These are phyloP conservation scores for Marasmius oreades DNA, from an alignment of 1,284 basidiomycete species.

Conservation along the genomic window DNA sequence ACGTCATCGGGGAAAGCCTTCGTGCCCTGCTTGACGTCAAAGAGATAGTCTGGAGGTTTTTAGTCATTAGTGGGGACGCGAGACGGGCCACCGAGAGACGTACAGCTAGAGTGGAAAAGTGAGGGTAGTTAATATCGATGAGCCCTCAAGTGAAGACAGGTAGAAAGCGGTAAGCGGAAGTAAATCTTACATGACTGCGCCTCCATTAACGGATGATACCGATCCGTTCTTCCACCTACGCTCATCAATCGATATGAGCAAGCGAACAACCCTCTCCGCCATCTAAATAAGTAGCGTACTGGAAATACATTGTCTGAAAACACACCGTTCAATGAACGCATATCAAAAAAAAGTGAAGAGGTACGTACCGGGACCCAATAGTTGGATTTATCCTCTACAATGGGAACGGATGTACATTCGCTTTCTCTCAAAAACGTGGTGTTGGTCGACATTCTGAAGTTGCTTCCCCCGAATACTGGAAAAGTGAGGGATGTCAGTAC, in stretches of 20 bases:
- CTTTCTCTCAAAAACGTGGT: constrained; percentile 33
- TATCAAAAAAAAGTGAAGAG: not conserved
- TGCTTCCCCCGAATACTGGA: constrained; percentile 39
- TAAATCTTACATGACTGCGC: constrained; percentile 33
- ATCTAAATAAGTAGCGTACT: constrained; percentile 21
- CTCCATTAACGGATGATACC: constrained; percentile 34
- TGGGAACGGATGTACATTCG: constrained; percentile 38
- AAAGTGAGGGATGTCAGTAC: constrained; percentile 1
- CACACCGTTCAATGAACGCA: not conserved
- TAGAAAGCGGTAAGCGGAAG: not conserved
- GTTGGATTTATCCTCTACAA: constrained; percentile 37
- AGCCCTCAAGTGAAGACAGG: not conserved
- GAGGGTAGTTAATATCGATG: not conserved
- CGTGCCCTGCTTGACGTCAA: constrained; percentile 21
- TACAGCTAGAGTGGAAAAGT: constrained; percentile 25
- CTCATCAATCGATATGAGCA: not conserved
- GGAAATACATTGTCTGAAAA: constrained; percentile 36
- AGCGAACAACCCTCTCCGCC: not conserved
- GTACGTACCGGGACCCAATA: constrained; percentile 40
- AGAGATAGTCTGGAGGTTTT: constrained; percentile 22
- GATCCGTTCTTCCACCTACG: constrained; percentile 35
- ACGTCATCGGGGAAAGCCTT: constrained; percentile 27
- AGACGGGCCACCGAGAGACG: not conserved
- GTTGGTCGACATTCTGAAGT: constrained; percentile 32
- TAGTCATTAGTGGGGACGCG: not conserved